Evolutionary conservation across 2,329 filamentous ascomycete species (phyloP), one percentile per base, ranked within the genome.

Genomic region (Xylaria sp.): DNA sequence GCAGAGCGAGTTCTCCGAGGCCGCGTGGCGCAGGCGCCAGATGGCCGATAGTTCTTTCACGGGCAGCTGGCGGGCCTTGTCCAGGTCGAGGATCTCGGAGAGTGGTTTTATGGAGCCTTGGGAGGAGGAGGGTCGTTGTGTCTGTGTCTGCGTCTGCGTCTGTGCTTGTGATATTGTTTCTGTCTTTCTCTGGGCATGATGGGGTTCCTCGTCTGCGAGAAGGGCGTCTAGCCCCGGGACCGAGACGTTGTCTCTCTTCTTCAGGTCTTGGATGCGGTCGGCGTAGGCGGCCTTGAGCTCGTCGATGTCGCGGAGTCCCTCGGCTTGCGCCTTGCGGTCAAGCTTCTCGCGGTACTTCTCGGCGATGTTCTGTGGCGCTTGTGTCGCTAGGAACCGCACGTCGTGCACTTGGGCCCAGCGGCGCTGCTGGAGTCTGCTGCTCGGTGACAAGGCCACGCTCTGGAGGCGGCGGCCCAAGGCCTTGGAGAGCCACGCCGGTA

Each of bases 361-460:
- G 67, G 92, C 75, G 40, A 97, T 82, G 70, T 84, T 83, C 61
- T 86, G 84, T 49, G 89, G 83, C 60, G 87, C 81, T 61, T 87
- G 86, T 65, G 93, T 91, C 64, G 90, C 90, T 47, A 97, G 85
- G 82, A 94, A 96, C 67, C 94, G 92, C 50, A 96, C 89, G 77
- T 97, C 92, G 77, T 96, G 92, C 31, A 97, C 93, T 72, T 92
- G 92, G 1, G 94, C 94, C 90, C 92, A 96, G 75, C 94, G 88
- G 59, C 89, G 87, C 77, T 97, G 94, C 69, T 80, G 75, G 25
- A 47, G 19, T 46, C 38, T 43, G 54, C 38, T 43, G 54, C 31
- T 58, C 5, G 35, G 63, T 9, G 40, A 46, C 53, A 63, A 64
- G 1, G 33, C 45, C 56, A 40, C 37, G 14, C 58, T 58, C n/a